Evolutionary conservation across 805 yeast species (phyloP), one percentile per base, ranked within the genome.

Genomic region (Saccharomycopsis sp.): DNA sequence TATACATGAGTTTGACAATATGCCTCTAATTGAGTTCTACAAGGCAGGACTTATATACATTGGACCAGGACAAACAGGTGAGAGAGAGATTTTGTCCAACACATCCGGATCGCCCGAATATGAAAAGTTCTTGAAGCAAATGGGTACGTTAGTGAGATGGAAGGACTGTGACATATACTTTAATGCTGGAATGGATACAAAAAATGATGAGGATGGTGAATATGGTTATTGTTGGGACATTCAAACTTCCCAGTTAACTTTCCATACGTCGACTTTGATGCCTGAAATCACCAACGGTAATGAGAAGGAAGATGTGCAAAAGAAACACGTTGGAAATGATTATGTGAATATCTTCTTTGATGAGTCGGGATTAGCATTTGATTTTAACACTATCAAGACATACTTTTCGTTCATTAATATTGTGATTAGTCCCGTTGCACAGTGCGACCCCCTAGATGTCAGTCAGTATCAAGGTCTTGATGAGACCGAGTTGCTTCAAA

Each of bases 261-360:
- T 82, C 69, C 97, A 90, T 68, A 80, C 88, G 8, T 84, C 91
- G 1, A 88, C 96, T 0, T 70, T 90, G 78, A 90, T 90, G 96
- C 90, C 92, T 1, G 74, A 77, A 54, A 58, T 53, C 1, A 52
- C 49, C 41, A 44, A 44, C 20, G 12, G 49, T 17, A 86, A 85
- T 63, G 67, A 69, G 2, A 66, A 67, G 17, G 74, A 70, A 29
- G 78, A 84, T 15, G 67, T 78, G 68, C 90, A 89, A 71, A 90
- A 90, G 70, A 73, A 91, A 57, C 97, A 90, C 68, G 86, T 90
- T 62, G 97, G 97, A 5, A 90, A 90, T 72, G 81, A 89, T 67
- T 85, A 83, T 69, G 94, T 90, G 58, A 87, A 86, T 66, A 82
- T 90, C 23, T 90, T 79, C 68, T 91, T 84, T 73, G 89, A 90